These are phyloP conservation scores for Mycosphaerelloides madeirae DNA, from an alignment of 2,329 filamentous ascomycete genomes.

Conservation along the genomic window DNA sequence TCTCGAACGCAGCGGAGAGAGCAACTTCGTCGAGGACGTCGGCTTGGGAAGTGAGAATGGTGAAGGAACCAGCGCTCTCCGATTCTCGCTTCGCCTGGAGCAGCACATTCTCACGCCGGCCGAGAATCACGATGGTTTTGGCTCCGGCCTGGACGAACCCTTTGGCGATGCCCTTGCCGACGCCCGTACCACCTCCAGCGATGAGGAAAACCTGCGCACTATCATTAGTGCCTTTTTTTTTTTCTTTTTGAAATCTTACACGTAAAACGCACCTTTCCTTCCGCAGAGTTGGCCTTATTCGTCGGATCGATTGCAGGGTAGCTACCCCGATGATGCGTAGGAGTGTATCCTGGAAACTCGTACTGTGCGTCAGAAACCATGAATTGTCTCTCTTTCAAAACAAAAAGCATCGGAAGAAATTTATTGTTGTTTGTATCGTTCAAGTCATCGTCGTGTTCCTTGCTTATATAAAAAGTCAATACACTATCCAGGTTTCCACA, in stretches of 20 bases:
- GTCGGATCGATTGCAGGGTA: constrained; percentile 4
- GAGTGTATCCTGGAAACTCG: constrained; percentile 5
- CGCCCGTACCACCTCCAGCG: constrained; percentile 11
- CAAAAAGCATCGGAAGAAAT: too few relatives aligned
- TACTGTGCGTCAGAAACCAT: too few relatives aligned
- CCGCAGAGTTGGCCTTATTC: constrained; percentile 2
- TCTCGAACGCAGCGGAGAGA: constrained; percentile 7
- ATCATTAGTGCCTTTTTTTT: too few relatives aligned
- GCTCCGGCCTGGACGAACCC: constrained; percentile 14
- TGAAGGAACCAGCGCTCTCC: constrained; percentile 2
- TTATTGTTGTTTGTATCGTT: too few relatives aligned
- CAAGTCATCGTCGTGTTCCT: too few relatives aligned
- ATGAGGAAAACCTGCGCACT: not conserved
- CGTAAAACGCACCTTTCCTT: not conserved
- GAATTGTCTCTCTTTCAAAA: too few relatives aligned
- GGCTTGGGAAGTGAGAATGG: constrained; percentile 12
- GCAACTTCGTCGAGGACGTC: constrained; percentile 14
- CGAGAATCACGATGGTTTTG: constrained; percentile 13
- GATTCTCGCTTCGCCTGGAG: constrained; percentile 7
- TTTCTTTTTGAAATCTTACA: too few relatives aligned
- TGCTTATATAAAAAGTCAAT: too few relatives aligned
- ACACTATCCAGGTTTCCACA: too few relatives aligned
- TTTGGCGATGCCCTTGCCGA: constrained; percentile 11
- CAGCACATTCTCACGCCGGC: constrained; percentile 9
- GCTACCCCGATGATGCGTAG: constrained; percentile 2